Conservation (phyloP, 768 basidiomycete genomes). For the Kwoniella sp. region DNA sequence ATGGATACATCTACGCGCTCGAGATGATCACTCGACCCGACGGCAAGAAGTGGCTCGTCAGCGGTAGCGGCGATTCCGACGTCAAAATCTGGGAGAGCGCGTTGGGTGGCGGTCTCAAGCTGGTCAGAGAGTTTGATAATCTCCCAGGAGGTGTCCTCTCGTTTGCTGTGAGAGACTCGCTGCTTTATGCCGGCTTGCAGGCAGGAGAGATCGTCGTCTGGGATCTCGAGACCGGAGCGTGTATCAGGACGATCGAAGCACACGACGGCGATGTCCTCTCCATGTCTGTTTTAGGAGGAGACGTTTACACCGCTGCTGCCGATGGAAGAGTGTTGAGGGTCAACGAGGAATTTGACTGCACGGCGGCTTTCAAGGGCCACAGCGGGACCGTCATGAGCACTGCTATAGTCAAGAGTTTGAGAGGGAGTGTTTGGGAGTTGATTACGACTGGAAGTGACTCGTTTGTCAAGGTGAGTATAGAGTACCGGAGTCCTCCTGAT, state of each 20-base stretch:
- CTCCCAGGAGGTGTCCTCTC: slow-evolving; percentile 77
- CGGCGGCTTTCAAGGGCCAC: slow-evolving; percentile 79
- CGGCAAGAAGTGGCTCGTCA: slow-evolving; percentile 64
- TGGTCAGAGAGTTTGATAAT: slow-evolving; percentile 36
- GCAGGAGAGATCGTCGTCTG: slow-evolving; percentile 89
- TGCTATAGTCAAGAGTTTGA: slow-evolving; percentile 60
- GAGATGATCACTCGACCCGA: slow-evolving; percentile 58
- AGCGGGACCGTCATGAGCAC: slow-evolving; percentile 81
- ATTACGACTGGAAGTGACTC: slow-evolving; percentile 86
- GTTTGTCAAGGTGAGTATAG: slow-evolving; percentile 68
- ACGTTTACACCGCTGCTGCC: slow-evolving; percentile 62
- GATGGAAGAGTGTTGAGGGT: slow-evolving; percentile 76
- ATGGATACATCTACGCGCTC: slow-evolving; percentile 91
- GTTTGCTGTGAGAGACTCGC: slow-evolving; percentile 71
- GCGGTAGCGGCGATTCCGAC: slow-evolving; percentile 87
- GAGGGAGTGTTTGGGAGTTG: slow-evolving; percentile 58
- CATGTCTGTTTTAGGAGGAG: slow-evolving; percentile 68
- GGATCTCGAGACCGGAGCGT: slow-evolving; percentile 84
- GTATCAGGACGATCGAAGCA: slow-evolving; percentile 82
- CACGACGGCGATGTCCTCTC: slow-evolving; percentile 86
- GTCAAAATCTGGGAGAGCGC: slow-evolving; percentile 63
- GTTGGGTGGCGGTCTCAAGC: slow-evolving; percentile 42
- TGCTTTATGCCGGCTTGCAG: slow-evolving; percentile 90
- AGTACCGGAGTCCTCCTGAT: background rate
- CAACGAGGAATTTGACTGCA: slow-evolving; percentile 82